phyloP scores from a whole-genome alignment of 1,139 yeast species.

The Lizanozyma gosingica region DNA sequence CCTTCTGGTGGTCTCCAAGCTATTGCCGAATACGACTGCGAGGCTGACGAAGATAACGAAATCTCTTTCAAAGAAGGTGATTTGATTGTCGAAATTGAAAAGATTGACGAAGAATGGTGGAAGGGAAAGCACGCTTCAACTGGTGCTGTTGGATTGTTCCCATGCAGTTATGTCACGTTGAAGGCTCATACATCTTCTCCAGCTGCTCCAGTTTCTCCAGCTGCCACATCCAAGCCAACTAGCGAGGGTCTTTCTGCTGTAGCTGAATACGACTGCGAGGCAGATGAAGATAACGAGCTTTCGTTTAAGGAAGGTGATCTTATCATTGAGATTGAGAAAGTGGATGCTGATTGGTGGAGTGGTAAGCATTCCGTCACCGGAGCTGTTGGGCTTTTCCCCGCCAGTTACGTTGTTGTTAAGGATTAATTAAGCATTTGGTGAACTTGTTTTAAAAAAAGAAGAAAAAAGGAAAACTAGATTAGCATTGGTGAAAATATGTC shows the following conservation, averaged over 20 bases:
- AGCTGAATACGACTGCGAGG: slow-evolving; percentile 83
- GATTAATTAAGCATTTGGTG: neutral
- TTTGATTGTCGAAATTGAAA: slow-evolving; percentile 51
- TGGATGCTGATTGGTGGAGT: slow-evolving; percentile 96
- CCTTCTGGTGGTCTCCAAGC: slow-evolving; percentile 26
- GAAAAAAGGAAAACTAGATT: too few species aligned
- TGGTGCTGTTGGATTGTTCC: slow-evolving; percentile 63
- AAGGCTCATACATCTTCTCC: slow-evolving; percentile 18
- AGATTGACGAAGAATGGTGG: slow-evolving; percentile 82
- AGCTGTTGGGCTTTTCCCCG: slow-evolving; percentile 80
- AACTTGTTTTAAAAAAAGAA: too few species aligned
- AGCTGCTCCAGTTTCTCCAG: slow-evolving; percentile 16
- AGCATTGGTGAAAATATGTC: too few species aligned
- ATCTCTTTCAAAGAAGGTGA: slow-evolving; percentile 61
- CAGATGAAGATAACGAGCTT: slow-evolving; percentile 85
- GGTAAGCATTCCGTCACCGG: slow-evolving; percentile 63
- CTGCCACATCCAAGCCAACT: slow-evolving; percentile 12
- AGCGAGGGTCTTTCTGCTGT: slow-evolving; percentile 45
- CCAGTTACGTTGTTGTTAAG: slow-evolving; percentile 59
- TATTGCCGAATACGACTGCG: slow-evolving; percentile 58
- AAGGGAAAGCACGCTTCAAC: slow-evolving; percentile 53
- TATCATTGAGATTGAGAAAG: slow-evolving; percentile 75
- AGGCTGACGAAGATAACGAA: slow-evolving; percentile 70
- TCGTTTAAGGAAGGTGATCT: slow-evolving; percentile 74
- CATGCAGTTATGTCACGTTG: slow-evolving; percentile 57